Conservation (phyloP, 202 grass and related monocot species). For the Cymbopogon flexuosus region DNA sequence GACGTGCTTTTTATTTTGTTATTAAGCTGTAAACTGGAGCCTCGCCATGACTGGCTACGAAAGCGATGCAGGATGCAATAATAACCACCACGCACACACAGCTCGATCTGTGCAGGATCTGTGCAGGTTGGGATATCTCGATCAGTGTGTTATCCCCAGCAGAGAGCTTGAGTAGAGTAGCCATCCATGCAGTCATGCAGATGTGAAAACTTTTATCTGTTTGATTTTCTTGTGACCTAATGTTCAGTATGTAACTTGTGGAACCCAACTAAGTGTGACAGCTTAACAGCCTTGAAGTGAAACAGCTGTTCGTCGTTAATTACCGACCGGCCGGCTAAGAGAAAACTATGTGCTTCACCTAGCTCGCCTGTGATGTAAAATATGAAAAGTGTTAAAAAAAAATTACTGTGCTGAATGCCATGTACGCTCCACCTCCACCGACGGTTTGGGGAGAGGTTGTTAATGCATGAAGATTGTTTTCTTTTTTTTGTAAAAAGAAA, state of each 20-base stretch:
- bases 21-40: neutral
- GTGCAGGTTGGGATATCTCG: constrained; percentile 29
- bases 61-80: neutral
- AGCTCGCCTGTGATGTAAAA: neutral
- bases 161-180: constrained; percentile 5
- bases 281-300: constrained; percentile 40
- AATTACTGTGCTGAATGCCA: neutral
- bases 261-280: constrained; percentile 10
- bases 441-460: no score
- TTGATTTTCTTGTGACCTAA: neutral
- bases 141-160: constrained; percentile 11
- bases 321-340: constrained; percentile 2
- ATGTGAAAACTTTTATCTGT: neutral
- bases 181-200: constrained; percentile 39
- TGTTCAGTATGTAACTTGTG: constrained; percentile 4
- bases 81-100: neutral
- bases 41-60: constrained; percentile 19
- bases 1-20: neutral
- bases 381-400: neutral
- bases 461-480: no score
- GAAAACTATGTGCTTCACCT: neutral
- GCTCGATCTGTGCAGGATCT: neutral
- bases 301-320: constrained; percentile 29
- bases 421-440: neutral
- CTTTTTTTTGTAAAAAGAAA: no score